phyloP scores from a whole-genome alignment of 208 protist genomes.

The Hexamita inflata region DNA sequence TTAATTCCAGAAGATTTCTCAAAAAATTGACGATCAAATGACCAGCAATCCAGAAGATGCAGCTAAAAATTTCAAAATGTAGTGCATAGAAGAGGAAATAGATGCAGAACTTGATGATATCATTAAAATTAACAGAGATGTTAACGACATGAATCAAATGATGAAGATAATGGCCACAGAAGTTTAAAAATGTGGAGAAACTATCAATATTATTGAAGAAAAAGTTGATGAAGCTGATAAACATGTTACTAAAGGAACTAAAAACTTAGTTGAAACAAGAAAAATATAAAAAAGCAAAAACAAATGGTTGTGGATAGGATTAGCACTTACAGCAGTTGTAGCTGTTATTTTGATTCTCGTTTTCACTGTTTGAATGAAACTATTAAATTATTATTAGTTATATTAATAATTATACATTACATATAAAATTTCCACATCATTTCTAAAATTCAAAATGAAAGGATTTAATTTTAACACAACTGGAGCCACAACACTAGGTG shows the following conservation, averaged over 20 bases:
- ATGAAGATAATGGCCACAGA: not conserved
- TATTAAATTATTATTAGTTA: too few species aligned
- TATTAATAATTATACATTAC: too few species aligned
- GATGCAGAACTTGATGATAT: not conserved
- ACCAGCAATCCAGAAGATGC: too few species aligned
- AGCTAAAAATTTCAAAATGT: not conserved
- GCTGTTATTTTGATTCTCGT: not conserved
- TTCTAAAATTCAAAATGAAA: too few species aligned
- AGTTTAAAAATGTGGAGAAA: not conserved
- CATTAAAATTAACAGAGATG: not conserved
- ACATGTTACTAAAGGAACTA: not conserved
- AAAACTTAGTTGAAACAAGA: not conserved
- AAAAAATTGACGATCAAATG: too few species aligned
- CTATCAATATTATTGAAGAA: not conserved
- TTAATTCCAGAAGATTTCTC: too few species aligned
- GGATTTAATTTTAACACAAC: too few species aligned
- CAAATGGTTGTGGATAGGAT: not conserved
- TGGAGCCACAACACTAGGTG: too few species aligned
- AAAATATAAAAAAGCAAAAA: not conserved
- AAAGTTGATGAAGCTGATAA: not conserved
- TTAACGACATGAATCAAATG: not conserved
- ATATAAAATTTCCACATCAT: too few species aligned
- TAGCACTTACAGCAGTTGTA: not conserved
- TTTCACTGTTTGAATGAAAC: not conserved
- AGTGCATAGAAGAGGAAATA: not conserved